Evolutionary conservation across 164 flowering plant species (phyloP), one percentile per base, ranked within the genome.

Genomic region (Kalanchoe fedtschenkoi): DNA sequence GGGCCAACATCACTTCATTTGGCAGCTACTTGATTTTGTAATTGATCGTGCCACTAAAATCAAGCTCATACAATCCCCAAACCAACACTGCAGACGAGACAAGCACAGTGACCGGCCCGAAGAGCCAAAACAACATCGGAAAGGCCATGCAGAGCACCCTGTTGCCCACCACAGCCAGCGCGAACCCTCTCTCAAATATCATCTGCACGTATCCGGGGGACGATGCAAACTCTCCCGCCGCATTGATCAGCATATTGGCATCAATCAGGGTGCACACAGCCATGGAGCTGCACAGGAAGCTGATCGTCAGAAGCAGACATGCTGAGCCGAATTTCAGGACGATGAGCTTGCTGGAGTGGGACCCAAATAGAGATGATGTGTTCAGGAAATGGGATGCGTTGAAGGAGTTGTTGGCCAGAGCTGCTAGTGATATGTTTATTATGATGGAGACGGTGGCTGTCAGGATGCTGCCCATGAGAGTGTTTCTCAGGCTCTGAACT

Each of bases 401-500:
- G 77, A 74, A 86, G 21, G 81, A 34, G 66, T 81, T 84, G 85
- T 81, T 88, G 39, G 76, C 66, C 26, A 81, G 62, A 15, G 91
- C 89, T 38, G 85, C 91, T 61, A 90, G 54, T 3, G 84, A 28
- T 8, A 75, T 0, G 61, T 66, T 68, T 5, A 83, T n/a, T 21
- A 77, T 26, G 4, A 79, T 70, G 1, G 95, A 70, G 29, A 86
- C 30, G 1, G 82, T 33, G 16, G 89, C 87, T 16, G 78, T 59
- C 17, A 83, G 71, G 63, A 80, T 79, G 54, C 81, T 61, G 1
- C 53, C 71, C 93, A 88, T 84, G 4, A 78, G 72, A 17, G 79
- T 55, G 74, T 90, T 90, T 65, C 97, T 80, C 66, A 84, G 51
- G 80, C 85, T 86, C 64, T 90, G 97, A 3, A 86, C 82, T 0